phyloP scores from a whole-genome alignment of 2,329 filamentous ascomycete species.

The Chalara sp. region DNA sequence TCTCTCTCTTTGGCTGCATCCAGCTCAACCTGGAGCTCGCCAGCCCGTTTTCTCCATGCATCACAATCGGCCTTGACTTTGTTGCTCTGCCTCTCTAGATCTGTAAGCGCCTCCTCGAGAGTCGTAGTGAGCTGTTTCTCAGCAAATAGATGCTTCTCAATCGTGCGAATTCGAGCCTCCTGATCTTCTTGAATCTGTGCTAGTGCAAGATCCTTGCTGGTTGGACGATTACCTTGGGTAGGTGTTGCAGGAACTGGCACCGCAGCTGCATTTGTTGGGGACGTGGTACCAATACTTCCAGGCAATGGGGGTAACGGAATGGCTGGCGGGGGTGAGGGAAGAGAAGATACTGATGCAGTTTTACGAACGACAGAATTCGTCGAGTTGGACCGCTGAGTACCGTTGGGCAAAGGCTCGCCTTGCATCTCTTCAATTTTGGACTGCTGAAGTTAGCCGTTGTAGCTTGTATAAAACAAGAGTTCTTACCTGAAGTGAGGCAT shows the following conservation, averaged over 20 bases:
- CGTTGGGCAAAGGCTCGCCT: constrained; percentile 24
- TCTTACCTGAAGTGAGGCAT: constrained; percentile 60
- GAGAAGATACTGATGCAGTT: constrained; percentile 71
- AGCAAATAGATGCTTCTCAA: constrained; percentile 92
- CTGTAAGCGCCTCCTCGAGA: constrained; percentile 89
- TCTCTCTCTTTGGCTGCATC: constrained; percentile 48
- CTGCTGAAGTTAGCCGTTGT: constrained; percentile 30
- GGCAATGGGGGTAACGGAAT: constrained; percentile 94
- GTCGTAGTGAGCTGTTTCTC: constrained; percentile 96
- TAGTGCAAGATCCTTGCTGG: constrained; percentile 71
- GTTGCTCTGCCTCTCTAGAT: constrained; percentile 86
- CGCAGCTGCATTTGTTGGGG: constrained; percentile 34
- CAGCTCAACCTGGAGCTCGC: constrained; percentile 35
- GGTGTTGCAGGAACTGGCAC: constrained; percentile 41
- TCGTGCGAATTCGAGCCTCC: constrained; percentile 87
- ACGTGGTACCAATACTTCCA: constrained; percentile 40
- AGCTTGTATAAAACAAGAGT: background rate
- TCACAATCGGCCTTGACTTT: constrained; percentile 89
- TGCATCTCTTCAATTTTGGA: constrained; percentile 54
- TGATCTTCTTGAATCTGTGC: constrained; percentile 88
- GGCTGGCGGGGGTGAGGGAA: constrained; percentile 89
- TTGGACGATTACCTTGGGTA: constrained; percentile 56
- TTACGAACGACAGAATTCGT: constrained; percentile 54
- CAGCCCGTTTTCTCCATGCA: constrained; percentile 80
- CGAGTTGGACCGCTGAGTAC: constrained; percentile 50